These are phyloP conservation scores for Platanthera guangdongensis DNA, from an alignment of 106 monocot genomes.

Conservation along the genomic window DNA sequence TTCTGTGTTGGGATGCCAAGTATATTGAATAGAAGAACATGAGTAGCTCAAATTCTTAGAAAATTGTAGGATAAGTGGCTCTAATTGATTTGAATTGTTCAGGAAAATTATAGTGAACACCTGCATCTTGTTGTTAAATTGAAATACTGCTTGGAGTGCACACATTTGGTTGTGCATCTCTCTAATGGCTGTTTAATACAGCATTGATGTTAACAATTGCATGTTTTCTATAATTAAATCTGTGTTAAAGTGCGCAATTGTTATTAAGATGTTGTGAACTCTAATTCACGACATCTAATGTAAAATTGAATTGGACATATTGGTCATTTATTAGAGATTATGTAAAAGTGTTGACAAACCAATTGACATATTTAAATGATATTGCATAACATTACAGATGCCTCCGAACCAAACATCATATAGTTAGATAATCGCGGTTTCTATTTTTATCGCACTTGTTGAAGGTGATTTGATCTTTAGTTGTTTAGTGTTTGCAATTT, in stretches of 20 bases:
- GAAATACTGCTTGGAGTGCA: constrained; percentile 4
- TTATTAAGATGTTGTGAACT: too few species aligned
- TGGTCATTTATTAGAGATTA: too few species aligned
- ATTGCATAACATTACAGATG: too few species aligned
- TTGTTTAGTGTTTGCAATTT: background rate
- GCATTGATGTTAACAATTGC: too few species aligned
- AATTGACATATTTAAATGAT: too few species aligned
- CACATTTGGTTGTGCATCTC: background rate
- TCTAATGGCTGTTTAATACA: background rate
- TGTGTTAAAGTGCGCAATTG: too few species aligned
- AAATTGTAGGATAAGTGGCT: background rate
- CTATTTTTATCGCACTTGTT: too few species aligned
- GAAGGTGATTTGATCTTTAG: background rate
- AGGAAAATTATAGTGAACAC: background rate
- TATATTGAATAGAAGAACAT: background rate
- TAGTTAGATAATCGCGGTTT: background rate
- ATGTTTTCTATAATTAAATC: too few species aligned
- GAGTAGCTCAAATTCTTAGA: background rate
- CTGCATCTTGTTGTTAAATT: background rate
- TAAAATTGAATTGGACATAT: too few species aligned
- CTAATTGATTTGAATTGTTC: background rate
- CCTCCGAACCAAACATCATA: too few species aligned
- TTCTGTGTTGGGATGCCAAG: background rate
- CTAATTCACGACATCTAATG: too few species aligned
- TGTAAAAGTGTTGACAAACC: too few species aligned